Conservation (phyloP, 2,329 filamentous ascomycete genomes). For the Epichloe aotearoae region DNA sequence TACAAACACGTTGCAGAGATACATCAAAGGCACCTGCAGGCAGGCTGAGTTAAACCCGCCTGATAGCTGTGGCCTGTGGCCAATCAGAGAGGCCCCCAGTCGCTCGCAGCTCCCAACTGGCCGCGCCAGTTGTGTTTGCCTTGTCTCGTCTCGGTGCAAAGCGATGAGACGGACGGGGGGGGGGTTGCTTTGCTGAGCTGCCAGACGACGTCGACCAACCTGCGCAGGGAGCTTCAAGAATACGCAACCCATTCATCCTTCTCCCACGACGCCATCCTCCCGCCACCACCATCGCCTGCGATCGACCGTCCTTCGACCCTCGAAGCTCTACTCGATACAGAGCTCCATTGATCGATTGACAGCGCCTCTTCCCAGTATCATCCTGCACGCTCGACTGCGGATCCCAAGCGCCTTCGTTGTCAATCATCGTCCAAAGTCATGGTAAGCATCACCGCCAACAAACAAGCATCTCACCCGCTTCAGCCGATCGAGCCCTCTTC, state of each 20-base stretch:
- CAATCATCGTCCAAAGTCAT: neutral
- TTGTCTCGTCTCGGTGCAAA: slow-evolving; percentile 2
- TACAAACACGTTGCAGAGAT: neutral
- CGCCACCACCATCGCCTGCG: neutral
- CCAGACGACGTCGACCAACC: slow-evolving; percentile 1
- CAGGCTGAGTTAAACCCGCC: slow-evolving; percentile 2
- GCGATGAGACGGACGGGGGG: neutral
- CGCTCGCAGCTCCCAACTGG: neutral
- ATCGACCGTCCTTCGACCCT: no score
- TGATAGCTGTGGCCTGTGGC: slow-evolving; percentile 7
- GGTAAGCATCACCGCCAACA: neutral
- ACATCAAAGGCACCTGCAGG: neutral
- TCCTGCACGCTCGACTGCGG: neutral
- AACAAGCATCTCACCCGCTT: neutral
- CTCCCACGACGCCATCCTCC: slow-evolving; percentile 1
- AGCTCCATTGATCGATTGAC: neutral
- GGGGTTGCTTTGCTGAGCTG: neutral
- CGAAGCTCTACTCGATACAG: neutral
- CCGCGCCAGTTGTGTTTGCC: slow-evolving; percentile 16
- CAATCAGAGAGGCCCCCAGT: slow-evolving; percentile 4
- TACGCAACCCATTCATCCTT: slow-evolving; percentile 2
- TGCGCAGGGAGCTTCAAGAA: slow-evolving; percentile 1
- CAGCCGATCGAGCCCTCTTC: neutral
- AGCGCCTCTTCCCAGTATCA: neutral
- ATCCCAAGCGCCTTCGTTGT: neutral